These are phyloP conservation scores for Cyclocybe aegerita DNA, from an alignment of 768 basidiomycete species.

Conservation along the genomic window DNA sequence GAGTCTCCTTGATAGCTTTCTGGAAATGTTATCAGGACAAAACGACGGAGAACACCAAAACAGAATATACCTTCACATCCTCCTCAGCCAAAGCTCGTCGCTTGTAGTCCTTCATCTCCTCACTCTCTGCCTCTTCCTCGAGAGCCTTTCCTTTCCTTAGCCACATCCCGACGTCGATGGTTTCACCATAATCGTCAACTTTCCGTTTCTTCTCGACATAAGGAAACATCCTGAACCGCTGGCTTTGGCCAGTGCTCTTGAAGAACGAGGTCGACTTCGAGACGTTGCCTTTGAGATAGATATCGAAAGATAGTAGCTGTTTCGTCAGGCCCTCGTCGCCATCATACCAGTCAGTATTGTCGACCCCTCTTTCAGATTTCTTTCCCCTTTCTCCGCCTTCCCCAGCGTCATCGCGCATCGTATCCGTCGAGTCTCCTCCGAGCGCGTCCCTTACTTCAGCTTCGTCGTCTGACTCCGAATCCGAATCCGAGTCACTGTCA, in stretches of 20 bases:
- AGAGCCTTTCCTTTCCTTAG: constrained; percentile 86
- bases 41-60: not conserved
- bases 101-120: constrained; percentile 73
- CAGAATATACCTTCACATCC: constrained; percentile 65
- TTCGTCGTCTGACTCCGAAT: constrained; percentile 68
- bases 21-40: constrained; percentile 26
- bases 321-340: constrained; percentile 74
- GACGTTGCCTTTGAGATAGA: constrained; percentile 96
- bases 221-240: constrained; percentile 96
- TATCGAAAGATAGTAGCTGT: constrained; percentile 87
- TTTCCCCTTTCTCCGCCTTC: constrained; percentile 30
- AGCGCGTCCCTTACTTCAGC: constrained; percentile 59
- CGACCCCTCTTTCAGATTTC: constrained; percentile 47
- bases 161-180: constrained; percentile 95
- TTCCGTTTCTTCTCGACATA: constrained; percentile 90
- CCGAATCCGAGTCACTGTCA: constrained; percentile 75
- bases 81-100: constrained; percentile 71
- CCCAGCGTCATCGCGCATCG: constrained; percentile 27
- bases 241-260: constrained; percentile 72
- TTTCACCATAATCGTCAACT: constrained; percentile 96
- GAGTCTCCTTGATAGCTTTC: constrained; percentile 80
- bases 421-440: constrained; percentile 49
- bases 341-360: constrained; percentile 71
- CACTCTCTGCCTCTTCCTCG: constrained; percentile 86
- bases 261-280: constrained; percentile 85